Conservation (phyloP, 768 basidiomycete species). For the Phanerochaete carnosa region DNA sequence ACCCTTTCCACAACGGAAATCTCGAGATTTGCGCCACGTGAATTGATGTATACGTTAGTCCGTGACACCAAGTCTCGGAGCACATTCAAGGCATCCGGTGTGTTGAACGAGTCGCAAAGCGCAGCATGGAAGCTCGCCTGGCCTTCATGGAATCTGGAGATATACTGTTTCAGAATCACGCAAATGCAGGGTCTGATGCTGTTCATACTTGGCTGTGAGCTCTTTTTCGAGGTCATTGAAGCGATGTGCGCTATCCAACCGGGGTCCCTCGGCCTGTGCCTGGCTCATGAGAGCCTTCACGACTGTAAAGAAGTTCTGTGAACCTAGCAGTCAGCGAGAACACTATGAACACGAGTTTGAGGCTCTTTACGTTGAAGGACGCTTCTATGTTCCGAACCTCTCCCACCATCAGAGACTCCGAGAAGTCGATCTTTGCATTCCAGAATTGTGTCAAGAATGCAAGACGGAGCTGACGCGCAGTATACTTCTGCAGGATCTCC, state of each 20-base stretch:
- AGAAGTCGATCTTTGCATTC: constrained; percentile 94
- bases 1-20: constrained; percentile 60
- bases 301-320: constrained; percentile 89
- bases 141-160: constrained; percentile 62
- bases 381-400: constrained; percentile 86
- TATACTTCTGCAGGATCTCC: constrained; percentile 83
- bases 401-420: constrained; percentile 81
- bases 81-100: constrained; percentile 73
- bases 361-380: constrained; percentile 70
- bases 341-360: neutral
- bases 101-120: constrained; percentile 97
- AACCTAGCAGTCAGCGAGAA: neutral
- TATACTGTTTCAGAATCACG: constrained; percentile 9
- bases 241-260: constrained; percentile 60
- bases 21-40: constrained; percentile 55
- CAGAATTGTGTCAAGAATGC: constrained; percentile 90
- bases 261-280: constrained; percentile 41
- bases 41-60: constrained; percentile 85
- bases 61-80: constrained; percentile 80
- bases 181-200: neutral
- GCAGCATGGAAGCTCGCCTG: constrained; percentile 80
- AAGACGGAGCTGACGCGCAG: constrained; percentile 85
- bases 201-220: constrained; percentile 55
- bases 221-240: constrained; percentile 67
- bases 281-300: constrained; percentile 79